Evolutionary conservation across 768 basidiomycete species (phyloP).

Genomic region (Psilocybe cyanescens): DNA sequence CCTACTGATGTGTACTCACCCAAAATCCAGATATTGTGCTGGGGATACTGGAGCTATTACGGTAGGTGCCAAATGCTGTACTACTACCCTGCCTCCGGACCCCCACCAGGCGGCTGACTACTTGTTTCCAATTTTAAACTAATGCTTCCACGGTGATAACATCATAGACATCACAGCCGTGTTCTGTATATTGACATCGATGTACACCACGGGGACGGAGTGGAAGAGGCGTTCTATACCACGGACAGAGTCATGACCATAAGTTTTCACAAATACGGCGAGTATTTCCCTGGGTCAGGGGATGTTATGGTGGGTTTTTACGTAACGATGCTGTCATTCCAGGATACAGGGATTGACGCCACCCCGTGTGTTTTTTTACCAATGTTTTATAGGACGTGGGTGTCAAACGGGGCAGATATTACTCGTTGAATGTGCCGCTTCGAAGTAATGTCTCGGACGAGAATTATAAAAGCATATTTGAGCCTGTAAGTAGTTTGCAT

Average conservation of each 20-base stretch:
- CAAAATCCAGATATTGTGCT: slow-evolving; percentile 84
- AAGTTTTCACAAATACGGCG: slow-evolving; percentile 98
- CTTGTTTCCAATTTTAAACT: too few relatives aligned
- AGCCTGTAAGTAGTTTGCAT: slow-evolving; percentile 65
- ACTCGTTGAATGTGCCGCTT: slow-evolving; percentile 92
- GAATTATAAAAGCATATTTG: slow-evolving; percentile 92
- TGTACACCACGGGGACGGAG: slow-evolving; percentile 98
- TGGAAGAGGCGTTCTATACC: slow-evolving; percentile 99
- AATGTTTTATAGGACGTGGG: slow-evolving; percentile 72
- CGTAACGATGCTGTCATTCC: background rate
- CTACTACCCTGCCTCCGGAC: too few relatives aligned
- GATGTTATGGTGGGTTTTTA: slow-evolving; percentile 72
- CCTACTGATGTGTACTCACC: background rate
- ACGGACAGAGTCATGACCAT: slow-evolving; percentile 99
- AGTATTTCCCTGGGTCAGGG: slow-evolving; percentile 98
- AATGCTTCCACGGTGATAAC: too few relatives aligned
- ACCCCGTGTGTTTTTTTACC: too few relatives aligned
- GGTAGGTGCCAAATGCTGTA: background rate
- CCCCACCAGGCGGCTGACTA: background rate
- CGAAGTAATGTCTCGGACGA: slow-evolving; percentile 95
- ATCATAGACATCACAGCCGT: slow-evolving; percentile 80
- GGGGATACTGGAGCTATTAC: slow-evolving; percentile 86
- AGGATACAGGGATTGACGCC: background rate
- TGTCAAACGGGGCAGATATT: slow-evolving; percentile 92
- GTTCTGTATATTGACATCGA: slow-evolving; percentile 99